Base-by-base conservation (phyloP, 2,329 filamentous ascomycete genomes). In the Calonectria pseudoturangicola region DNA sequence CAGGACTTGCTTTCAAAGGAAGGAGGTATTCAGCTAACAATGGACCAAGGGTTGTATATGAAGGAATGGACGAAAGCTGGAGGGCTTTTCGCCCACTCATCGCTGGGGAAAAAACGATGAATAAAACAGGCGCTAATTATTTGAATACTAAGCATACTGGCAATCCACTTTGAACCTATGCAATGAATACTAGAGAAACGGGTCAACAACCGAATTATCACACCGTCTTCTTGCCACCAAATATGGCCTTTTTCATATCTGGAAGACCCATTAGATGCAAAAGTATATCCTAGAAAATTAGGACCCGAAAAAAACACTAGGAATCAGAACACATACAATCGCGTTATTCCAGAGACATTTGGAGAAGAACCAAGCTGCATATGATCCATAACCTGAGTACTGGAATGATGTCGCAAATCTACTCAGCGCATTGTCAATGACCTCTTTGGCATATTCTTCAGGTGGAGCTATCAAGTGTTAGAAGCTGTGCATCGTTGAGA, bases 371-470 rank as follows among this genome's bases (percentile, higher is more conserved):
- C 72, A 80, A 25, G 71, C 69, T 2, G 65, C 58, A 15, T 68
- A 73, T 41, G 70, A 62, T 3, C 76, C 74, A 48, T 70, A 60
- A 12, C 75, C 74, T 0, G 73, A 63, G 51, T 73, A 78, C 16
- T 75, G 73, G 25, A 25, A 65, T 1, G 66, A 58, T 4, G 43
- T 68, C 1, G 72, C 43, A 18, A 58, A 73, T n/a, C 27, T 64
- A 15, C 54, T 70, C 58, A 77, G 66, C 3, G 72, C 73, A 47
- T 77, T 80, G 4, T 75, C 50, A 28, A 76, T 71, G 3, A 80
- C 74, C 12, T 51, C 50, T 16, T 74, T 75, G n/a, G 77, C 76
- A 27, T 72, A 76, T n/a, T 69, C 43, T 36, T 75, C 72, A 1
- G 75, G 77, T 7, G 72, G 60, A 13, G 75, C 78, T 80, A 12